Percentiles rank a stretch among this genome's conserved stretches.
phyloP scores from a whole-genome alignment of 2,329 filamentous ascomycete species.

The Tolypocladium cylindrosporum region DNA sequence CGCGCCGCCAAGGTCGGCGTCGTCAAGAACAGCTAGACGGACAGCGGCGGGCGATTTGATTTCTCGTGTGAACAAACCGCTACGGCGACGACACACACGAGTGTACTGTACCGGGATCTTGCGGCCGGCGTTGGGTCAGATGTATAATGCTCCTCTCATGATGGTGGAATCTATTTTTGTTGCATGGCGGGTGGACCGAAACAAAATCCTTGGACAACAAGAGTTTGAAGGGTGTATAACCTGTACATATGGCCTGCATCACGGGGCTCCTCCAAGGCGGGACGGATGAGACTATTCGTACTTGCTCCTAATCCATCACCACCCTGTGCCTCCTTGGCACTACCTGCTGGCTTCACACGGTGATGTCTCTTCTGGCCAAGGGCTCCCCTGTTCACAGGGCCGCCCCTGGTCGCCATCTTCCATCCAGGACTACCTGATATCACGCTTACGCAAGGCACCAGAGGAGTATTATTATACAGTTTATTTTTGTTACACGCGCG shows the following conservation, averaged over 20 bases:
- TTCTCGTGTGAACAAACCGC: neutral
- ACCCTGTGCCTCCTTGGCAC: neutral
- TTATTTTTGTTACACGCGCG: too few relatives aligned
- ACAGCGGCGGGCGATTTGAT: neutral
- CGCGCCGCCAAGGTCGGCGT: conserved; percentile 94
- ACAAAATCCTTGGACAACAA: conserved; percentile 7
- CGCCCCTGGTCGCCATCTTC: too few relatives aligned
- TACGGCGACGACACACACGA: neutral
- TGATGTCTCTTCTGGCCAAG: too few relatives aligned
- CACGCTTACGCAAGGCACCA: too few relatives aligned
- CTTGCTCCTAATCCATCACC: neutral
- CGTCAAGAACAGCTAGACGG: conserved; percentile 62
- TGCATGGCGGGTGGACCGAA: conserved; percentile 15
- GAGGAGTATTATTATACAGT: too few relatives aligned
- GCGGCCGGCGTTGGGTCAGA: conserved; percentile 24
- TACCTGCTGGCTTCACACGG: too few relatives aligned
- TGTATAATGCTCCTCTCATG: conserved; percentile 39
- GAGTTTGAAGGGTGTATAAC: conserved; percentile 5
- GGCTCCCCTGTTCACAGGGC: too few relatives aligned
- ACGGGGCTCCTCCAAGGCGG: conserved; percentile 1
- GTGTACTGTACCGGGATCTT: conserved; percentile 6
- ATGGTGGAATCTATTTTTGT: conserved; percentile 14
- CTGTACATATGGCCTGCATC: conserved; percentile 6
- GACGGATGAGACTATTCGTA: conserved; percentile 2
- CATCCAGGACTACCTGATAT: too few relatives aligned